phyloP scores from a whole-genome alignment of 2,329 filamentous ascomycete species.

The Lasiodiplodia citricola region DNA sequence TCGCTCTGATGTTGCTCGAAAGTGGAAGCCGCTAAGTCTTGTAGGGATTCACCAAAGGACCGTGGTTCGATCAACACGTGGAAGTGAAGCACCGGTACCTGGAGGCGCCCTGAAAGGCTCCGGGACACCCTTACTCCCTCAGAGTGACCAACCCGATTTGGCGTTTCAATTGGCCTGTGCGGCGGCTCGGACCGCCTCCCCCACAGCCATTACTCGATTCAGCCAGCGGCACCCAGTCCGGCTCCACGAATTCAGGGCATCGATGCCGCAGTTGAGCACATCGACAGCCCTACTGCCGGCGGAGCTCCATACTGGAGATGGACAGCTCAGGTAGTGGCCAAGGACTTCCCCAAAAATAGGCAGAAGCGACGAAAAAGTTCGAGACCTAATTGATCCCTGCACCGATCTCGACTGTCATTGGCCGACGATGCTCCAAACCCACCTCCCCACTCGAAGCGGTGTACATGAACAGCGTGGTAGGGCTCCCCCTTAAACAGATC shows the following conservation, averaged over 20 bases:
- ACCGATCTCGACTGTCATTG: not conserved
- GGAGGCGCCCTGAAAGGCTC: not conserved
- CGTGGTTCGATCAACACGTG: not conserved
- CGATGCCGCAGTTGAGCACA: not conserved
- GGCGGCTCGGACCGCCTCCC: conserved; percentile 3
- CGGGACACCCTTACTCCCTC: not conserved
- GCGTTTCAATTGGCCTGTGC: conserved; percentile 6
- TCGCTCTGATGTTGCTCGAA: not conserved
- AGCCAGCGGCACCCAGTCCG: not conserved
- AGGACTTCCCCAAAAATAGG: not conserved
- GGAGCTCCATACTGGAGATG: not conserved
- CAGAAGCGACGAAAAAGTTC: not conserved
- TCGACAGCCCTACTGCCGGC: not conserved
- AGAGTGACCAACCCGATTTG: not conserved
- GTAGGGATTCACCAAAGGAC: not conserved
- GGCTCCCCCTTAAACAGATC: conserved; percentile 10
- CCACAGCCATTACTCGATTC: not conserved
- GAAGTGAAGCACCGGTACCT: not conserved
- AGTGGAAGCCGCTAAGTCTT: not conserved
- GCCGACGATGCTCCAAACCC: conserved; percentile 6
- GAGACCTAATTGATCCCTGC: not conserved
- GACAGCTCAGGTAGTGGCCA: not conserved
- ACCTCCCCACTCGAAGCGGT: conserved; percentile 10
- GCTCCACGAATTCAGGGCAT: not conserved
- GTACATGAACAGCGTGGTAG: conserved; percentile 8